These are phyloP conservation scores for Leccinum boreale DNA, from an alignment of 768 basidiomycete species.

Conservation along the genomic window DNA sequence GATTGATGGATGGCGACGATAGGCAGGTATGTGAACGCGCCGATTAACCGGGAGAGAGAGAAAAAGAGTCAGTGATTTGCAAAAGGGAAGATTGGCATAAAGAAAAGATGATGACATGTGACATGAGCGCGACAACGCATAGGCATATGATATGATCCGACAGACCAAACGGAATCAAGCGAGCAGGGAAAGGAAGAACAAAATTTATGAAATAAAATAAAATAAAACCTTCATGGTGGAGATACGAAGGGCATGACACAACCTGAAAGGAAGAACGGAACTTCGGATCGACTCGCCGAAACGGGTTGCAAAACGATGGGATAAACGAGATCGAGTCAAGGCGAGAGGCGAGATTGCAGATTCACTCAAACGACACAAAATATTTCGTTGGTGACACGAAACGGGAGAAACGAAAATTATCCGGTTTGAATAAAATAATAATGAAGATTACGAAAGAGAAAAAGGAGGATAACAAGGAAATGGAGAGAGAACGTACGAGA, in stretches of 20 bases:
- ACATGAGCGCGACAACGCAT: background rate
- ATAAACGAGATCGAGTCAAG: background rate
- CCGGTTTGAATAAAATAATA: background rate
- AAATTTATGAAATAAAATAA: background rate
- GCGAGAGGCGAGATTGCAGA: slow-evolving; percentile 1
- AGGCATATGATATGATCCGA: background rate
- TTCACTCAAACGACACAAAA: background rate
- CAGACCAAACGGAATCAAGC: slow-evolving; percentile 1
- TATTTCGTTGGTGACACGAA: background rate
- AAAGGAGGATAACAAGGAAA: slow-evolving; percentile 5
- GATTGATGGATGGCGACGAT: background rate
- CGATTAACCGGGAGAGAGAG: background rate
- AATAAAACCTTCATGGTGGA: slow-evolving; percentile 5
- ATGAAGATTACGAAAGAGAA: slow-evolving; percentile 7
- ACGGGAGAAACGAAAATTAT: background rate
- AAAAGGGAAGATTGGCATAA: background rate
- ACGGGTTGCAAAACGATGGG: background rate
- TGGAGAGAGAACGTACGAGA: slow-evolving; percentile 45
- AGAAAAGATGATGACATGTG: background rate
- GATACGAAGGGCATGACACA: slow-evolving; percentile 11
- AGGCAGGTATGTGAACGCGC: background rate
- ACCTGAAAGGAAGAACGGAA: slow-evolving; percentile 1
- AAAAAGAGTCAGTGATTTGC: slow-evolving; percentile 11
- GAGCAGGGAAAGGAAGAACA: background rate
- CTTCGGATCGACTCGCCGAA: slow-evolving; percentile 14